Conservation (phyloP, 2,329 filamentous ascomycete genomes). For the Fusarium zealandicum region DNA sequence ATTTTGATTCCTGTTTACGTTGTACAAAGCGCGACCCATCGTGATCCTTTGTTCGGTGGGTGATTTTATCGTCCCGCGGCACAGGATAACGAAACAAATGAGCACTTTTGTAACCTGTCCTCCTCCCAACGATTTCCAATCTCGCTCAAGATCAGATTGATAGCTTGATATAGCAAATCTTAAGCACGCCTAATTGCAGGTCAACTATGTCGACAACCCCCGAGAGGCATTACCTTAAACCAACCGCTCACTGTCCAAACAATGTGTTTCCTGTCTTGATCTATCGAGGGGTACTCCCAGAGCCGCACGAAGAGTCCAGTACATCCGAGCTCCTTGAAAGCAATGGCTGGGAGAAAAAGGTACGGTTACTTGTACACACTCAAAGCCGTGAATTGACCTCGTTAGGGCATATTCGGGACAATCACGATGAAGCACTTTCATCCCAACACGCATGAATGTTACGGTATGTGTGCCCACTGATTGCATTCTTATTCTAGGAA, state of each 20-base stretch:
- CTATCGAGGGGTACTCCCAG: slow-evolving; percentile 12
- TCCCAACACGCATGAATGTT: slow-evolving; percentile 13
- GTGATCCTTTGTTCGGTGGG: no score
- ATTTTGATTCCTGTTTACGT: no score
- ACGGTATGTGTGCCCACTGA: background rate
- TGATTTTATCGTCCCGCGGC: no score
- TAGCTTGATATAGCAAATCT: no score
- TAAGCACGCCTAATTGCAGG: background rate
- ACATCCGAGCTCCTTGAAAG: slow-evolving; percentile 1
- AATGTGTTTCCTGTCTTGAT: slow-evolving; percentile 10
- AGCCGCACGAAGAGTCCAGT: background rate
- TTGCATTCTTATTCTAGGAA: background rate
- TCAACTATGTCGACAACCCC: background rate
- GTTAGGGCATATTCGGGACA: slow-evolving; percentile 6
- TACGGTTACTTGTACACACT: background rate
- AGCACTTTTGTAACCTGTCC: no score
- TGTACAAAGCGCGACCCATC: no score
- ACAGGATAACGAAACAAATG: no score
- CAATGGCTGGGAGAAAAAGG: slow-evolving; percentile 10
- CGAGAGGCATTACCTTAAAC: background rate
- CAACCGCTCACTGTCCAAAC: slow-evolving; percentile 6
- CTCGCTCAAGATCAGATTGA: no score
- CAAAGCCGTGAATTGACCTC: background rate
- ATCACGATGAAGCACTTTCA: slow-evolving; percentile 11
- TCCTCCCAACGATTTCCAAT: no score